Conservation (phyloP, 2,329 filamentous ascomycete genomes). For the Colletotrichum sp. region DNA sequence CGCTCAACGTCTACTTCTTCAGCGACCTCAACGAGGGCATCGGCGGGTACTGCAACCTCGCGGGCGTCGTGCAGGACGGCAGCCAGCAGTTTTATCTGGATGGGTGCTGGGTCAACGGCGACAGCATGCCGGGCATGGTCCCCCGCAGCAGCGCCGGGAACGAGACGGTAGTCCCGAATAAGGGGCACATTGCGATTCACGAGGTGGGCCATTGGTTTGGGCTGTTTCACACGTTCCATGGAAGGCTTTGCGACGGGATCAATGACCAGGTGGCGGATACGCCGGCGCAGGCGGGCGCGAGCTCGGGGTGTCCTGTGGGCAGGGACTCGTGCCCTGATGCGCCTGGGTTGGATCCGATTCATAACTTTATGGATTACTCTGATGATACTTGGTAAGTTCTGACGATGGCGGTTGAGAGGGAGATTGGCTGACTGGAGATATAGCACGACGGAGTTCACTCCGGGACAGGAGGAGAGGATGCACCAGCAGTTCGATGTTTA, state of each 20-base stretch:
- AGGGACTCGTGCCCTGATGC: constrained; percentile 38
- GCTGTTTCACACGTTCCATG: constrained; percentile 52
- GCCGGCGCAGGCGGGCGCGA: constrained; percentile 38
- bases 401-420: fast-evolving
- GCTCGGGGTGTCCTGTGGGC: constrained; percentile 39
- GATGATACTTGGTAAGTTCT: constrained; percentile 33
- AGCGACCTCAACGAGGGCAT: constrained; percentile 2
- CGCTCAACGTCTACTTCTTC: constrained; percentile 52
- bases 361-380: constrained; percentile 47
- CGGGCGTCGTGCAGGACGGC: constrained; percentile 35
- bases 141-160: constrained; percentile 33
- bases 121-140: constrained; percentile 41
- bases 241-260: constrained; percentile 33
- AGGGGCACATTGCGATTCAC: constrained; percentile 38
- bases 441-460: constrained; percentile 17
- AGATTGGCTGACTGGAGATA: not conserved
- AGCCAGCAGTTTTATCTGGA: constrained; percentile 40
- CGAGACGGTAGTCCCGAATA: constrained; percentile 1
- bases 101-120: constrained; percentile 43
- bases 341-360: constrained; percentile 38
- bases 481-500: constrained; percentile 7
- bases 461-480: constrained; percentile 13
- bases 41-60: constrained; percentile 39
- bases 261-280: constrained; percentile 48
- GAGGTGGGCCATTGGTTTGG: constrained; percentile 56